Percentiles rank a stretch among this genome's conserved stretches.
Evolutionary conservation across 805 yeast genomes (phyloP).

Genomic region (Zygotorulaspora danielsina): DNA sequence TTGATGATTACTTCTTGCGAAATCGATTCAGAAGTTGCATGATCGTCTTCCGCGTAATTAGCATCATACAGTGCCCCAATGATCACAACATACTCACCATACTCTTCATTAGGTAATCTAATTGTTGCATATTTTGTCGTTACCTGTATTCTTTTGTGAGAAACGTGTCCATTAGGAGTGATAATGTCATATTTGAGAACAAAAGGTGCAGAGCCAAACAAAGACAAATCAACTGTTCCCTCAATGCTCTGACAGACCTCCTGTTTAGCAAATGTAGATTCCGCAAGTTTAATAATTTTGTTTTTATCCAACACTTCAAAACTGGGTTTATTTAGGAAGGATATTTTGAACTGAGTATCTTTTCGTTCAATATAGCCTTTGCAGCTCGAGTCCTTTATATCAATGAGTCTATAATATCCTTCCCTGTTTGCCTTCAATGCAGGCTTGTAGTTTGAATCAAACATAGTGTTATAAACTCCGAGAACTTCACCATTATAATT

Average conservation of each 20-base stretch:
- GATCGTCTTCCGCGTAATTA: conserved; percentile 46
- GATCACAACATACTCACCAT: conserved; percentile 60
- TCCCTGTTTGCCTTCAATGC: conserved; percentile 38
- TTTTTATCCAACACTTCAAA: conserved; percentile 38
- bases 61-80: conserved; percentile 65
- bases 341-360: conserved; percentile 37
- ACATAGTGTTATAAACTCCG: conserved; percentile 22
- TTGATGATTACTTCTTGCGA: conserved; percentile 36
- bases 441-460: conserved; percentile 33
- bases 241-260: conserved; percentile 48
- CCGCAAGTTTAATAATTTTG: conserved; percentile 23
- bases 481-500: conserved; percentile 30
- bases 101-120: conserved; percentile 40
- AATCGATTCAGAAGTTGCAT: conserved; percentile 28
- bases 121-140: conserved; percentile 49
- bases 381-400: conserved; percentile 50
- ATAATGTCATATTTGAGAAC: conserved; percentile 60
- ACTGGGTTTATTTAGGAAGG: conserved; percentile 45
- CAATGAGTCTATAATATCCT: conserved; percentile 46
- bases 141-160: conserved; percentile 42
- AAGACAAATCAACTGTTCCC: conserved; percentile 45
- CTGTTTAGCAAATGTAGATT: conserved; percentile 32
- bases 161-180: conserved; percentile 50
- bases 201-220: conserved; percentile 64
- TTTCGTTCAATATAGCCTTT: conserved; percentile 42